Evolutionary conservation across 208 protist species (phyloP), one percentile per base, ranked within the genome.

Genomic region (Wallacemonas collosoma): DNA sequence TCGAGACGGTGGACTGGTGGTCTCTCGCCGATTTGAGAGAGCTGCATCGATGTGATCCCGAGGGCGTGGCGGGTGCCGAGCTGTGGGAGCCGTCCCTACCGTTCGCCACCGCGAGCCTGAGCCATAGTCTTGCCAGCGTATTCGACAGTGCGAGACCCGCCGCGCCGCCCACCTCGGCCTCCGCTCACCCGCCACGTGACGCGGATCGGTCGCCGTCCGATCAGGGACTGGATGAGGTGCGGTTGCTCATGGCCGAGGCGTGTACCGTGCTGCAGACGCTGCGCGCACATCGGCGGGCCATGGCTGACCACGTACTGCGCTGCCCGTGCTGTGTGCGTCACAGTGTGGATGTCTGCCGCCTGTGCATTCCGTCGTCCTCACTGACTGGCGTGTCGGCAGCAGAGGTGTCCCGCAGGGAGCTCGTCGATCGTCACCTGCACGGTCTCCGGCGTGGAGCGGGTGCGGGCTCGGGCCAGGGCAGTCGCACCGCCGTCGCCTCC

Each of bases 21-120:
- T 86, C 81, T 1, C 44, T 83, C n/a, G 40, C 47, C 41, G 81
- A 86, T 51, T 68, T 86, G 56, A 26, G 65, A 8, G 81, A 86
- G 47, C 40, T 86, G 2, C 68, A 77, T 48, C 57, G 73, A 17
- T 75, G 60, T 26, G 75, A 55, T 54, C 67, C 50, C 61, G 41
- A 55, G 41, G 17, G 17, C 26, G 38, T 12, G 45, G 12, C 6
- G 12, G 45, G 45, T 14, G 45, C 45, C 0, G 8, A 12, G 45
- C 6, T 12, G 39, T 17, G 35, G 41, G 44, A 7, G 60, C 6
- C 17, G 60, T 45, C 40, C 35, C 26, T 7, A 48, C 7, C 60
- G 12, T 6, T 65, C 6, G 36, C 14, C 39, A 2, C 12, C 43
- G 62, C 47, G 15, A 50, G 44, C 14, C 17, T 67, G 44, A 67